These are phyloP conservation scores for Tetraselmis striata DNA, from an alignment of 139 green algal genomes.

Conservation along the genomic window DNA sequence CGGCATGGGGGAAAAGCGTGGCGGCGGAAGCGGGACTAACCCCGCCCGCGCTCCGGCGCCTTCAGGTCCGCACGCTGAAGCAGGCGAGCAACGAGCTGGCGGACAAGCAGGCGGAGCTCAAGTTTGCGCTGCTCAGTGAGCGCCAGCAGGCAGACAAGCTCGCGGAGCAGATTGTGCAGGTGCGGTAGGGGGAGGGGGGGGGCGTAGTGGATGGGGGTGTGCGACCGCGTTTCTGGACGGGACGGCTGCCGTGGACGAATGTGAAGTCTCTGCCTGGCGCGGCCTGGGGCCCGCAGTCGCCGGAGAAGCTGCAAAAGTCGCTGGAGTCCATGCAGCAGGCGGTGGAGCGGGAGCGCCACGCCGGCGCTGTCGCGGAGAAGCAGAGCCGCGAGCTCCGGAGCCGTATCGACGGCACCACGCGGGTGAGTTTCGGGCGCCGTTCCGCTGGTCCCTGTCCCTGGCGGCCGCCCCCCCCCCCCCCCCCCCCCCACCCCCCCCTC, in stretches of 20 bases:
- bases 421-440: not conserved
- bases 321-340: slow-evolving; percentile 34
- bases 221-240: not conserved
- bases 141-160: slow-evolving; percentile 54
- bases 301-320: slow-evolving; percentile 32
- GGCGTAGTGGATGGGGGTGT: not conserved
- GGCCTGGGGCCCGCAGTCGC: slow-evolving; percentile 26
- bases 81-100: slow-evolving; percentile 36
- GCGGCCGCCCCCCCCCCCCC: too few species aligned
- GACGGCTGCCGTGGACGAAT: too few species aligned
- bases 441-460: too few species aligned
- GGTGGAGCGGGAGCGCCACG: slow-evolving; percentile 33
- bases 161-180: slow-evolving; percentile 70
- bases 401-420: slow-evolving; percentile 26
- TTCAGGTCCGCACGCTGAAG: slow-evolving; percentile 53
- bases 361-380: slow-evolving; percentile 30
- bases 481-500: too few species aligned
- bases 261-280: too few species aligned
- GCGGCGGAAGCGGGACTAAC: too few species aligned
- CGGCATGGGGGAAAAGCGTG: too few species aligned
- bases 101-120: slow-evolving; percentile 48
- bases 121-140: slow-evolving; percentile 48
- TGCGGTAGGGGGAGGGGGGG: slow-evolving; percentile 7
- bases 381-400: slow-evolving; percentile 27
- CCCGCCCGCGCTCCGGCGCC: too few species aligned